Conservation (phyloP, 1,284 basidiomycete genomes). For the Cryptococcus sp. region DNA sequence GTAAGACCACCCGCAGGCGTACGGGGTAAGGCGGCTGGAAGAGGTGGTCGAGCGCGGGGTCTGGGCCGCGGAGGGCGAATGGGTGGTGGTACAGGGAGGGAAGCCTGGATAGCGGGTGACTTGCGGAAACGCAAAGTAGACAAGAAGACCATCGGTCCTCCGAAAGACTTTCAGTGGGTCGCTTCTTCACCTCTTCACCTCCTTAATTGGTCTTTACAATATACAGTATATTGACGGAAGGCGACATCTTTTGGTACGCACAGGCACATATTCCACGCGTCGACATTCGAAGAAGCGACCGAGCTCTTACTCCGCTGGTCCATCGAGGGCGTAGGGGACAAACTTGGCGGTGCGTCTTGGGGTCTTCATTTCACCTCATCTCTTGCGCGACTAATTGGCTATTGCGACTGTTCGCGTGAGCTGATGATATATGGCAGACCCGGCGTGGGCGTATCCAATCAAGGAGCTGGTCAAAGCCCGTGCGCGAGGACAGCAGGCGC, state of each 20-base stretch:
- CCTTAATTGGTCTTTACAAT: background rate
- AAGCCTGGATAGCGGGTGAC: constrained; percentile 40
- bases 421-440: constrained; percentile 61
- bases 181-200: constrained; percentile 33
- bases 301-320: constrained; percentile 87
- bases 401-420: background rate
- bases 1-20: too few species aligned
- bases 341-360: constrained; percentile 71
- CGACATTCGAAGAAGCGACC: constrained; percentile 87
- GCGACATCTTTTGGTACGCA: background rate
- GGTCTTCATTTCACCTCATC: background rate
- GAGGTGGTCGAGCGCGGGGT: constrained; percentile 7
- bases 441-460: constrained; percentile 86
- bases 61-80: constrained; percentile 11
- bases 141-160: constrained; percentile 82
- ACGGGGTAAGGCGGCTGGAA: background rate
- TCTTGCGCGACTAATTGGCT: background rate
- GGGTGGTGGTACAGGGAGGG: constrained; percentile 14
- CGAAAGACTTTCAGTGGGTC: constrained; percentile 78
- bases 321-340: constrained; percentile 79
- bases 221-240: background rate
- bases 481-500: constrained; percentile 68
- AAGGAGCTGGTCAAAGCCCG: constrained; percentile 71
- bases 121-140: constrained; percentile 65
- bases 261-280: constrained; percentile 91